phyloP scores from a whole-genome alignment of 805 yeast species.

The Ogataea angusta region DNA sequence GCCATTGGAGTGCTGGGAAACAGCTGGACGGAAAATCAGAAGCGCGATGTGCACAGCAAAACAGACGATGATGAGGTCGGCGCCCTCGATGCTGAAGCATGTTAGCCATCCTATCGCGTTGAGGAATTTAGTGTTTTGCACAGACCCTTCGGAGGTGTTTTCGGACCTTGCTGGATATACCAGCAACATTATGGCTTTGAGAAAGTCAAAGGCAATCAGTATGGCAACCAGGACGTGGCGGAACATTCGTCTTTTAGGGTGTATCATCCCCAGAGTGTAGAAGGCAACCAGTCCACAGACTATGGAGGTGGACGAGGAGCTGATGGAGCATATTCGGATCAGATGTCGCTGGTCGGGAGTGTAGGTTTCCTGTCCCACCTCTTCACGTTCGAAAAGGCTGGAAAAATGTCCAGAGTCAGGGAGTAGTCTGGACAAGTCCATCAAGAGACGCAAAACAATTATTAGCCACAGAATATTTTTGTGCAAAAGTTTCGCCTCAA shows the following conservation, averaged over 20 bases:
- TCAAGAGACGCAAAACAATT: neutral
- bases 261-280: slow-evolving; percentile 59
- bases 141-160: slow-evolving; percentile 8
- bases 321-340: slow-evolving; percentile 42
- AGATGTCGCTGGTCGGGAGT: slow-evolving; percentile 17
- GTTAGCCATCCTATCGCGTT: slow-evolving; percentile 78
- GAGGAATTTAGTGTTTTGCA: slow-evolving; percentile 39
- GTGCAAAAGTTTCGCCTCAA: neutral
- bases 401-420: neutral
- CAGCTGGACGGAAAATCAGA: slow-evolving; percentile 62
- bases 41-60: slow-evolving; percentile 82
- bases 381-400: slow-evolving; percentile 3
- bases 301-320: slow-evolving; percentile 49
- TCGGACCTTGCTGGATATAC: slow-evolving; percentile 50
- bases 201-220: slow-evolving; percentile 66
- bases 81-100: slow-evolving; percentile 77
- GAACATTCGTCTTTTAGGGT: slow-evolving; percentile 59
- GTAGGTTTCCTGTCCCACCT: neutral
- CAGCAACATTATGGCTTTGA: slow-evolving; percentile 67
- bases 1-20: slow-evolving; percentile 26
- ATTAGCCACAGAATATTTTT: slow-evolving; percentile 2
- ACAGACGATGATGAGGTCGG: slow-evolving; percentile 76
- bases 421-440: neutral
- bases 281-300: slow-evolving; percentile 56
- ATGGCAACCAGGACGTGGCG: slow-evolving; percentile 69